Evolutionary conservation across 148 eudicot genomes (phyloP), one percentile per base, ranked within the genome.

Genomic region (Amaranthus palmeri): DNA sequence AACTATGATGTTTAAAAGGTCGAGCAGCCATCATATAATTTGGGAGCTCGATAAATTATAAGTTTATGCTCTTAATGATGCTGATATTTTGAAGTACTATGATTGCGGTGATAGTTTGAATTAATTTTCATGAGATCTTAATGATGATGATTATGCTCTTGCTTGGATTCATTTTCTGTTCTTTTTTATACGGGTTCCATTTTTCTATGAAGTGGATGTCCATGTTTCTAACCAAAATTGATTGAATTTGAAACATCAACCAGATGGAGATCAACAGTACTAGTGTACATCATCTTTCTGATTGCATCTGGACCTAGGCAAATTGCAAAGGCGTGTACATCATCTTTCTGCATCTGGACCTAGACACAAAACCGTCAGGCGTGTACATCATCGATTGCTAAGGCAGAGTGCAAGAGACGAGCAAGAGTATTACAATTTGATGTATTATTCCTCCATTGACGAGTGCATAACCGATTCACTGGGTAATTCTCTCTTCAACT

Each of bases 251-350:
- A 58, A 67, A 48, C 54, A 48, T 65, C 60, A 64, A 77, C 67
- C 73, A 71, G 90, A 79, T 73, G 90, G 81, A 46, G 86, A 83
- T 54, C 86, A 63, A n/a, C 82, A 72, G 49, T 74, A 48, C 64
- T 48, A 67, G 46, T n/a, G n/a, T n/a, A n/a, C n/a, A n/a, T n/a
- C n/a, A n/a, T n/a, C n/a, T n/a, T n/a, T n/a, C n/a, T 8, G 69
- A 54, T 52, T 14, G 63, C 67, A 66, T 47, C 74, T 41, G 54
- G 70, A 72, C 70, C 61, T 64, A 56, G 75, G 36, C 57, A 65
- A 66, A 59, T 61, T 48, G 66, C 13, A 63, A 36, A 25, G 42
- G 45, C 69, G 18, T 61, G 40, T 47, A 71, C 46, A 8, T 57
- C 53, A 67, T 15, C 15, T 25, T 25, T 25, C 36, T 25, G 36